Evolutionary conservation across 2,329 filamentous ascomycete genomes (phyloP), one percentile per base, ranked within the genome.

Genomic region (Penicillium sp.): DNA sequence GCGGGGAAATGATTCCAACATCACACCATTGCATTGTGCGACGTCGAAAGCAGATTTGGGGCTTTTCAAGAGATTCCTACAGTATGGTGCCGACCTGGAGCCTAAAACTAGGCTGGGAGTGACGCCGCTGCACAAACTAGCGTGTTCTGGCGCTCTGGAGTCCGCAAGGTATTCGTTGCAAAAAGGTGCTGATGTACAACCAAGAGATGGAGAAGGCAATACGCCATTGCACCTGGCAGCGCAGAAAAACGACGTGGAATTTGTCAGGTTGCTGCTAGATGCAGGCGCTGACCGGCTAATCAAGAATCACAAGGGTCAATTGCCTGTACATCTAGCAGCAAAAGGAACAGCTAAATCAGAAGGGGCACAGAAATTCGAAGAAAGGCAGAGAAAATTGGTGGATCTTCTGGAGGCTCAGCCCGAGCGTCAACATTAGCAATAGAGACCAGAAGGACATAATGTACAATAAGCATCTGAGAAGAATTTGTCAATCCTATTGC

Each of bases 111-210:
- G 5, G 6, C 2, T n/a, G 25, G 57, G 49, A 2, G 1, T 13
- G 21, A 60, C 53, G 3, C 53, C 60, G 10, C 42, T 61, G 6
- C 53, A 60, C 15, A 25, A 29, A 25, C 27, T 43, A 47, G 44
- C 57, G 13, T 1, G 2, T 4, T 3, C 4, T 29, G 43, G 51
- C 9, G 42, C 42, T 15, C 1, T 33, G 9, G 39, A 59, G 15
- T 23, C 53, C 2, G 51, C 47, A 6, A 42, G 17, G 23, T 2
- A 21, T 17, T 59, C 59, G 27, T 43, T 61, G 31, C 12, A 39
- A n/a, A 31, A 17, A n/a, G 45, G 53, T 6, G 45, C n/a, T 39
- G n/a, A 49, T 57, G 33, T 29, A 19, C 53, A 59, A 39, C 23
- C 48, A 43, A 48, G 12, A 23, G 36, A 59, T 2, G 8, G 4